A percentile compares a stretch with the other conserved stretches of the same genome.
These are phyloP conservation scores for Coemansia sp. DNA, from an alignment of 192 early-diverging fungal species.

Conservation along the genomic window DNA sequence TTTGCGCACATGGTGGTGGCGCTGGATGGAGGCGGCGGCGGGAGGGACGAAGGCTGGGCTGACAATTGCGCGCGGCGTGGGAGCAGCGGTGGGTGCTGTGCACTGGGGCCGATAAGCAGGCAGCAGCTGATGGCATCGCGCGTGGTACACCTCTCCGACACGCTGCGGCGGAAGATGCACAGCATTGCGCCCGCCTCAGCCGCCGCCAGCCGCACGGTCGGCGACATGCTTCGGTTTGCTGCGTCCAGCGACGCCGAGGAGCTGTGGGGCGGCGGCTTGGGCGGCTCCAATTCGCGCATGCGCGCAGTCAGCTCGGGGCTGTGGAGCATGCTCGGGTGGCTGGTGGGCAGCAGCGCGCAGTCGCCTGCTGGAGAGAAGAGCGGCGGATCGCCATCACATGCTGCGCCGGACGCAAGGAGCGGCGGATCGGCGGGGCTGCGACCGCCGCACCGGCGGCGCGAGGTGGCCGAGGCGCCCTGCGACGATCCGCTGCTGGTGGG, in stretches of 20 bases:
- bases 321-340: conserved; percentile 56
- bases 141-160: conserved; percentile 45
- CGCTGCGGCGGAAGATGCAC: conserved; percentile 48
- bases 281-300: conserved; percentile 11
- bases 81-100: neutral
- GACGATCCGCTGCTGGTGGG: conserved; percentile 53
- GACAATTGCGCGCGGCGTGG: conserved; percentile 5
- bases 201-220: conserved; percentile 16
- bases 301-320: conserved; percentile 34
- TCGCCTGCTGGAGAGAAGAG: too few species aligned
- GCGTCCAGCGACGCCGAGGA: neutral
- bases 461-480: conserved; percentile 16
- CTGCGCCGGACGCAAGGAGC: too few species aligned
- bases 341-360: too few species aligned
- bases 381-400: neutral
- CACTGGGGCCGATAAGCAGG: conserved; percentile 9
- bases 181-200: conserved; percentile 21
- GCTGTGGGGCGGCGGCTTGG: neutral
- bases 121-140: conserved; percentile 22
- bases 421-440: neutral
- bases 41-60: conserved; percentile 4
- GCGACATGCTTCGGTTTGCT: conserved; percentile 32
- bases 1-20: conserved; percentile 57
- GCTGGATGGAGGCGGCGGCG: conserved; percentile 8
- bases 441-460: conserved; percentile 16